Evolutionary conservation across 1,139 yeast genomes (phyloP).

Genomic region (Suhomyces choctaworum): DNA sequence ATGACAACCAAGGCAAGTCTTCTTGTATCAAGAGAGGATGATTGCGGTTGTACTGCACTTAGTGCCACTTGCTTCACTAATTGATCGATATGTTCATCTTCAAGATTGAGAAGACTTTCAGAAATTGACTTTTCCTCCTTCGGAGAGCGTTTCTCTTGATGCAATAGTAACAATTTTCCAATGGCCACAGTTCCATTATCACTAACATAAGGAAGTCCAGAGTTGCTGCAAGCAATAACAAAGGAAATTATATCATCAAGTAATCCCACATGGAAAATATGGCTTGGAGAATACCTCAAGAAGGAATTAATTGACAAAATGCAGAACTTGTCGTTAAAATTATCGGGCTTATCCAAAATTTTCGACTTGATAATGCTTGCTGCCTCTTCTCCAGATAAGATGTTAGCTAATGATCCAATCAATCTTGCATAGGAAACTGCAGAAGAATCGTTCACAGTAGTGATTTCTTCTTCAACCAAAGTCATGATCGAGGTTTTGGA

Average conservation of each 20-base stretch:
- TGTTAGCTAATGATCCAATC: conserved; percentile 73
- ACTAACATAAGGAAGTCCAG: conserved; percentile 55
- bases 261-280: conserved; percentile 54
- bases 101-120: conserved; percentile 33
- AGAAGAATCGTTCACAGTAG: conserved; percentile 51
- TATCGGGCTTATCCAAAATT: conserved; percentile 45
- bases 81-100: conserved; percentile 32
- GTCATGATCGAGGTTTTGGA: conserved; percentile 70
- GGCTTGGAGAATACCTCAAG: conserved; percentile 70
- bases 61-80: conserved; percentile 53
- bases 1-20: conserved; percentile 75
- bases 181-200: conserved; percentile 83
- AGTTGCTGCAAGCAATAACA: conserved; percentile 47
- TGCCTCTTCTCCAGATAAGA: conserved; percentile 67
- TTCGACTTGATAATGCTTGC: conserved; percentile 57
- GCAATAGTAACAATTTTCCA: conserved; percentile 71
- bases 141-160: conserved; percentile 46
- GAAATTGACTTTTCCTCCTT: conserved; percentile 16
- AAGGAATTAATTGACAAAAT: conserved; percentile 77
- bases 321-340: conserved; percentile 50
- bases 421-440: conserved; percentile 77
- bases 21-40: conserved; percentile 75
- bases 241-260: conserved; percentile 48
- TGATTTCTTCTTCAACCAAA: conserved; percentile 74
- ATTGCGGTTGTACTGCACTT: conserved; percentile 51